Percentiles rank a stretch among this genome's conserved stretches.
phyloP scores from a whole-genome alignment of 305 asterid genomes.

The Fraxinus platypoda region DNA sequence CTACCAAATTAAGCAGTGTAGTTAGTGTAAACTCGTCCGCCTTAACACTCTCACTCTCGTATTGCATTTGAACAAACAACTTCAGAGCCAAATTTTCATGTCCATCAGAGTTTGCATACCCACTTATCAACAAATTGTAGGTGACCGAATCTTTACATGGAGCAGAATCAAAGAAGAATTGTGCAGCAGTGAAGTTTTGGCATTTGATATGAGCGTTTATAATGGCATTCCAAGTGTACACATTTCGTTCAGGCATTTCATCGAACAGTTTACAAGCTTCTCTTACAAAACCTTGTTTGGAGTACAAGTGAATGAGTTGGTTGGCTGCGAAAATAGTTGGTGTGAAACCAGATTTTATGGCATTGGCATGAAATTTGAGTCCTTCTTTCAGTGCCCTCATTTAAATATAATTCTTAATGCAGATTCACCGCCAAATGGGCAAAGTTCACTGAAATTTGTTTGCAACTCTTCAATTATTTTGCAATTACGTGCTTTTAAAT shows the following conservation, averaged over 20 bases:
- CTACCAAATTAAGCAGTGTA: slow-evolving; percentile 65
- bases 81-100: slow-evolving; percentile 47
- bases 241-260: slow-evolving; percentile 74
- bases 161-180: slow-evolving; percentile 47
- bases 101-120: slow-evolving; percentile 53
- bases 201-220: slow-evolving; percentile 53
- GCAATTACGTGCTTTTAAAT: neutral
- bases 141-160: slow-evolving; percentile 68
- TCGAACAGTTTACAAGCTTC: slow-evolving; percentile 71
- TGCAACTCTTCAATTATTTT: neutral
- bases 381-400: slow-evolving; percentile 62
- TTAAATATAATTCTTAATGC: slow-evolving; percentile 14
- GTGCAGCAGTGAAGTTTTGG: slow-evolving; percentile 47
- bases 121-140: slow-evolving; percentile 65
- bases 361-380: slow-evolving; percentile 48
- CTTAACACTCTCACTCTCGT: slow-evolving; percentile 29
- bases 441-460: neutral
- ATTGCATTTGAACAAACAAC: slow-evolving; percentile 58
- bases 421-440: neutral
- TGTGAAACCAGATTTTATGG: slow-evolving; percentile 50
- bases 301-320: slow-evolving; percentile 53
- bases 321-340: slow-evolving; percentile 40
- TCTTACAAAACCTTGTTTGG: slow-evolving; percentile 39
- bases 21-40: slow-evolving; percentile 75
- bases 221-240: slow-evolving; percentile 74